Conservation (phyloP, 306 rosid species). For the Cucurbita ficifolia region DNA sequence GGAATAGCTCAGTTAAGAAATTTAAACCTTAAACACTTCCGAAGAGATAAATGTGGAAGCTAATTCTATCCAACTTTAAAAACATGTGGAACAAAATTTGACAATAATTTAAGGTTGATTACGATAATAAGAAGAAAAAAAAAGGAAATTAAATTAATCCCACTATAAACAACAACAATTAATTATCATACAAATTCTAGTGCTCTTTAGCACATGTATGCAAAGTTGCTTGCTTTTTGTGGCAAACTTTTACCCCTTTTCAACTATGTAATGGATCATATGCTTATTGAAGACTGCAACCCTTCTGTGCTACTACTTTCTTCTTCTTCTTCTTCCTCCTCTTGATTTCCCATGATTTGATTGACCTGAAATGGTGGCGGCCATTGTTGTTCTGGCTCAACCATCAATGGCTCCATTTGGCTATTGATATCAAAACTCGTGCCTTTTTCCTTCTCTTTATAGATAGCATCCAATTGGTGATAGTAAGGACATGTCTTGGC, state of each 20-base stretch:
- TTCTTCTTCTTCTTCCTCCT: constrained; percentile 10
- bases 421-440: constrained; percentile 25
- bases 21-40: too few species aligned
- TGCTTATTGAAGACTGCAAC: constrained; percentile 10
- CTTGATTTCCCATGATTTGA: constrained; percentile 5
- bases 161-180: not conserved
- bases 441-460: constrained; percentile 31
- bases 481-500: constrained; percentile 90
- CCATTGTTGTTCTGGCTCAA: constrained; percentile 93
- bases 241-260: not conserved
- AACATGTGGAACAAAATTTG: too few species aligned
- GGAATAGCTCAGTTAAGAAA: too few species aligned
- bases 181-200: not conserved
- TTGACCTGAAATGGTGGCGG: constrained; percentile 32
- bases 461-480: constrained; percentile 53
- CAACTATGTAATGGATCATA: not conserved
- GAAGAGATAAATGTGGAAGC: too few species aligned
- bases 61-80: too few species aligned
- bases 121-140: not conserved
- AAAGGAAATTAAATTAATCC: not conserved
- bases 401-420: constrained; percentile 55
- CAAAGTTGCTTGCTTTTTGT: not conserved
- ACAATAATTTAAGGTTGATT: not conserved
- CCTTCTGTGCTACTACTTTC: constrained; percentile 23
- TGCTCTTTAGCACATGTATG: not conserved